A percentile compares a stretch with the other conserved stretches of the same genome.
Evolutionary conservation across 73 alveolate species (phyloP).

Genomic region (Tetrahymena elliotti): DNA sequence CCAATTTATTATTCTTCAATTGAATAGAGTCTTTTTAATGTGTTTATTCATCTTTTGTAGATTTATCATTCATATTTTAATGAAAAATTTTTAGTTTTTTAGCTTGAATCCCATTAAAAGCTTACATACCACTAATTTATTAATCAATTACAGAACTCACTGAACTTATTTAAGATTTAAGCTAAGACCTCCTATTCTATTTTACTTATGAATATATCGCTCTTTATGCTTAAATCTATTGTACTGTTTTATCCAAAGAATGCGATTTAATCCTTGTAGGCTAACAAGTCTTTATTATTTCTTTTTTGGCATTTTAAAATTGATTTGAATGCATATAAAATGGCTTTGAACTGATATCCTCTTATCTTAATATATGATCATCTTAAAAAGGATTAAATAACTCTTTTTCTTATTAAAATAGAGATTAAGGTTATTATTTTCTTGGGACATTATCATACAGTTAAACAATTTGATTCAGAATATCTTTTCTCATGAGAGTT

Average conservation of each 20-base stretch:
- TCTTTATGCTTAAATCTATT: background rate
- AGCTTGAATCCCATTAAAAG: background rate
- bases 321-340: background rate
- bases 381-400: background rate
- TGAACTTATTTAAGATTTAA: background rate
- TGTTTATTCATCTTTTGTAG: background rate
- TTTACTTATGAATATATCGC: background rate
- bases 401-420: background rate
- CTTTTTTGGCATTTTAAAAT: background rate
- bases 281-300: background rate
- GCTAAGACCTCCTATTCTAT: background rate
- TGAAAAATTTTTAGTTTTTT: background rate
- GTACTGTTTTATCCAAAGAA: background rate
- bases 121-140: background rate
- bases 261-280: background rate
- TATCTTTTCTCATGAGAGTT: background rate
- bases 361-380: background rate
- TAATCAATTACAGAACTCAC: background rate
- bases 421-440: background rate
- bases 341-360: background rate
- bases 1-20: background rate
- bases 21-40: background rate
- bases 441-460: background rate
- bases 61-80: background rate
- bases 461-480: no score